Base-by-base conservation (phyloP, 371 early-diverging fungal genomes). In the Massospora cicadina region DNA sequence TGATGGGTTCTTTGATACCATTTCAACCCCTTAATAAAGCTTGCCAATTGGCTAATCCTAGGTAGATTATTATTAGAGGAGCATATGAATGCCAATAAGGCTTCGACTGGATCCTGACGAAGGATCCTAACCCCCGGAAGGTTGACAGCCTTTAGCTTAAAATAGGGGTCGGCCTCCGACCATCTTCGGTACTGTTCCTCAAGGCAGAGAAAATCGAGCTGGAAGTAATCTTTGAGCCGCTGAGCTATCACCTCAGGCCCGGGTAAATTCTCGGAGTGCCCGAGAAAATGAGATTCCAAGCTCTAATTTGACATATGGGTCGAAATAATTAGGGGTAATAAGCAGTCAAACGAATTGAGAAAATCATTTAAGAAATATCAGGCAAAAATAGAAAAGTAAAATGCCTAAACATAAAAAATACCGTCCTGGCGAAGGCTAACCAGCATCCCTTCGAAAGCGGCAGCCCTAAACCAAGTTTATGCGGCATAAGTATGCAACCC, bases 41-140 rank as follows among this genome's bases (percentile, higher is more conserved):
- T 66, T 66, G 92, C 94, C 95, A 95, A 94, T 66, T 76, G 77
- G 12, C 91, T 84, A 33, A 99, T 98, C 31, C 98, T 77, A 25
- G 79, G 69, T 53, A 99, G 93, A 75, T 96, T 94, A 77, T 99
- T 99, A 78, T 97, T 97, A 63, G 84, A 77, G 1, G 92, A 88
- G 74, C 98, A 98, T 30, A 99, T 96, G 69, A 99, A 98, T 13
- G 87, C 81, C 58, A 99, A 76, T 57, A 95, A 68, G 64, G 86
- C 92, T 71, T 96, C 94, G 65, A 86, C 77, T 1, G 96, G 91
- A 63, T 89, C 89, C 65, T 93, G 93, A 13, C 88, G 73, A 27
- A 94, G 67, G 1, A 90, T 83, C 33, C 97, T 80, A 17, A 93
- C 80, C 17, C 94, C 95, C 10, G 69, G 71, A 54, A 89, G 82